Evolutionary conservation across 495 filamentous ascomycete genomes (phyloP), one percentile per base, ranked within the genome.

Genomic region (Penicillium robsamsonii): DNA sequence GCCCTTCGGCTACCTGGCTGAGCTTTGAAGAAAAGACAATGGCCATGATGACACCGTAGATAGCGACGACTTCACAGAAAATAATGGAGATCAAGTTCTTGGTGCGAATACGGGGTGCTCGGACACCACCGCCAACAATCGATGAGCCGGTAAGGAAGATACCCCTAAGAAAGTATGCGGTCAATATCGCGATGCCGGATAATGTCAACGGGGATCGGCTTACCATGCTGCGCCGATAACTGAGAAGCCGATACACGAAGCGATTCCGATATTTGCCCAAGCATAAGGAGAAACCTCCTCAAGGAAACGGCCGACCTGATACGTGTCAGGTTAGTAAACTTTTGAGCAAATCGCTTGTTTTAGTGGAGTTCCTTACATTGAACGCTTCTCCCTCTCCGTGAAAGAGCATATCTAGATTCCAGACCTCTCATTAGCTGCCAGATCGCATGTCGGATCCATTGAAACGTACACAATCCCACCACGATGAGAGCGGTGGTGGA

Each of bases 11-110:
- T 24, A 89, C 75, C 15, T 70, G 55, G 60, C 82, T 81, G 54
- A 99, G 72, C 68, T 96, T 94, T 30, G 92, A 78, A 37, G 92
- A 95, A 79, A 96, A 97, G 44, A 99, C 86, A 70, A 99, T 99
- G 58, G 93, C 87, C 90, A 97, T 97, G 75, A 99, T 99, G 65
- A 99, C 92, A 65, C 95, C 95, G 80, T 99, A 99, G 71, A 99
- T 99, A 67, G 95, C 95, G 59, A 99, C 95, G 61, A 97, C 95
- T 76, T 99, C 95, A 78, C 95, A 99, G 82, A 99, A 99, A 78
- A 99, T 97, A 78, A 99, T 97, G 62, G 95, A 97, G 69, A 99
- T 96, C 57, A 99, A 72, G 76, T 97, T 99, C 84, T 99, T 99
- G 50, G 95, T 99, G 63, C 93, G 88, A 70, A 99, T 97, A 61